A percentile compares a stretch with the other conserved stretches of the same genome.
These are phyloP conservation scores for Veloboletus limbatus DNA, from an alignment of 1,284 basidiomycete species.

Conservation along the genomic window DNA sequence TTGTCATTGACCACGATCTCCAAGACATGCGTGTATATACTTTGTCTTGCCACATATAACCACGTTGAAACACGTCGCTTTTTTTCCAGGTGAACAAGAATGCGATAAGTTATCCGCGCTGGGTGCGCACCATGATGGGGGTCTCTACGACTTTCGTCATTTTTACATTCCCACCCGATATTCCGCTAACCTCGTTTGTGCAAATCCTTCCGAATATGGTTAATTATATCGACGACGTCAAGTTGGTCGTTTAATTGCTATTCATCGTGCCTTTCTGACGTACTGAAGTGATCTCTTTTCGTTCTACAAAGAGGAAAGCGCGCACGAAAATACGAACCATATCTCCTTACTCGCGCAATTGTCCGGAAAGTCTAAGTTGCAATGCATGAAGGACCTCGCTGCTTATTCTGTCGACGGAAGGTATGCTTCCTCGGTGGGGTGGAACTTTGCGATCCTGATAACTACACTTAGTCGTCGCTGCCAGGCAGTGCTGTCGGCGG, in stretches of 20 bases:
- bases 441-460: no score
- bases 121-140: slow-evolving; percentile 10
- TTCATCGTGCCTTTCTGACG: no score
- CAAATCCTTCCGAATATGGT: slow-evolving; percentile 11
- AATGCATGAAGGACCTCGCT: slow-evolving; percentile 11
- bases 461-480: slow-evolving; percentile 11
- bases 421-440: no score
- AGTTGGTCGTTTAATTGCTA: neutral
- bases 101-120: slow-evolving; percentile 6
- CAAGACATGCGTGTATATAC: neutral
- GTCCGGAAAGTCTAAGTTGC: slow-evolving; percentile 8
- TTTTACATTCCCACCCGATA: slow-evolving; percentile 8
- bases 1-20: slow-evolving; percentile 6
- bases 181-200: slow-evolving; percentile 3
- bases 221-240: slow-evolving; percentile 11
- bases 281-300: slow-evolving; percentile 11
- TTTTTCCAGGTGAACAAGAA: slow-evolving; percentile 8
- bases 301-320: slow-evolving; percentile 8
- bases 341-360: slow-evolving; percentile 6
- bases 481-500: slow-evolving; percentile 1
- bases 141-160: slow-evolving; percentile 8
- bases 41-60: neutral
- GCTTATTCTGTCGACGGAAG: slow-evolving; percentile 4
- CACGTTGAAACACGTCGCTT: no score
- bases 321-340: slow-evolving; percentile 2